Evolutionary conservation across 2,329 filamentous ascomycete genomes (phyloP).

Genomic region (Diaporthe velutina): DNA sequence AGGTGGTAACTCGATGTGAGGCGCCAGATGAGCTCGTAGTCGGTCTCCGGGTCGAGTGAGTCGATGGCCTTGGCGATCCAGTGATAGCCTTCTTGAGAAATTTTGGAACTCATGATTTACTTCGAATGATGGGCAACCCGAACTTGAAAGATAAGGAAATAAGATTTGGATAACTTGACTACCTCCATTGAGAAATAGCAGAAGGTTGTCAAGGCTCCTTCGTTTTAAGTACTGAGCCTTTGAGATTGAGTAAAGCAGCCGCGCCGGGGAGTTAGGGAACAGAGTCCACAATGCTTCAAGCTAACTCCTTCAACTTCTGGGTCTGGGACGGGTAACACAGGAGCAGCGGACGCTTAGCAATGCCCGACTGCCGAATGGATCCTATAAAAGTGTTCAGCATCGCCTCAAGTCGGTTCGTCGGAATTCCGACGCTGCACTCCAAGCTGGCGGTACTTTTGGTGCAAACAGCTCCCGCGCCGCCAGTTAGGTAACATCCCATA

Average conservation of each 20-base stretch:
- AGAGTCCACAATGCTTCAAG: not conserved
- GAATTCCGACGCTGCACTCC: not conserved
- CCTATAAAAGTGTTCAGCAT: not conserved
- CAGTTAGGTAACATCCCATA: no score
- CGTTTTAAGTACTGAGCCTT: not conserved
- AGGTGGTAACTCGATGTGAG: constrained; percentile 9
- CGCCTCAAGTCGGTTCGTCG: not conserved
- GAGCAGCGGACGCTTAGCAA: not conserved
- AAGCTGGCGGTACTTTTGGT: not conserved
- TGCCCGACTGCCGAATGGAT: not conserved
- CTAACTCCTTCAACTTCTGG: not conserved
- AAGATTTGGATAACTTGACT: not conserved
- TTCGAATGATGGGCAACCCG: not conserved
- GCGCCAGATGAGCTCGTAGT: constrained; percentile 14
- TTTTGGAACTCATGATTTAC: not conserved
- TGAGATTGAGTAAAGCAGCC: not conserved
- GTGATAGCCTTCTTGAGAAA: constrained; percentile 12
- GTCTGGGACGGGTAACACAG: not conserved
- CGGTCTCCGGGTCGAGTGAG: constrained; percentile 4
- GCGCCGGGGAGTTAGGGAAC: constrained; percentile 23
- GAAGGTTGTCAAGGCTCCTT: not conserved
- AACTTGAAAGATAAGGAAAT: not conserved
- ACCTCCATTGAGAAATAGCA: not conserved
- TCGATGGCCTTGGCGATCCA: constrained; percentile 22
- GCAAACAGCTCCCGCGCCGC: no score